Evolutionary conservation across 768 basidiomycete species (phyloP), one percentile per base, ranked within the genome.

Genomic region (Candolleomyces efflorescens): DNA sequence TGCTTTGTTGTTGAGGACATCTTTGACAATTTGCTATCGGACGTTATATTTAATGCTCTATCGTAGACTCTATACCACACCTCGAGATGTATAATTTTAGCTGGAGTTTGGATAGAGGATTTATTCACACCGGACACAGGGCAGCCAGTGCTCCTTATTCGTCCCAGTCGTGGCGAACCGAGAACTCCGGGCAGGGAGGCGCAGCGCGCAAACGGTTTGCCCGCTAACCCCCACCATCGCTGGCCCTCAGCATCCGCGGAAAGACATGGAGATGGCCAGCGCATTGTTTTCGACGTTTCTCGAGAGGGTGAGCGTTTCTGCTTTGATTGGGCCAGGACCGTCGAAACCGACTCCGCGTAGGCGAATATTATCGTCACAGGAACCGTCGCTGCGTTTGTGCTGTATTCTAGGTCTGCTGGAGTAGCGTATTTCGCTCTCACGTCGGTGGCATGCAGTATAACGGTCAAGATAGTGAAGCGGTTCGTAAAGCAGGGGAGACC

Each of bases 401-500:
- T 89, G 20, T 83, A 81, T 60, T 86, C 87, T 2, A 80, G 80
- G 53, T 90, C 87, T 3, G 78, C 79, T 39, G 87, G 80, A 9
- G 78, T 86, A 1, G 67, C 71, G 13, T 90, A 86, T 70, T 87
- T 89, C 63, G 71, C 74, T 12, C 72, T 67, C 7, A 87, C 87
- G 45, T 85, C 84, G 13, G 67, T 83, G 1, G 68, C 75, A 46
- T 89, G 87, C 67, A 71, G 76, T 15, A 49, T 82, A 22, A 76
- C 81, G 3, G 87, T 85, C 48, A 89, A 89, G 68, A 51, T 81
- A 3, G 63, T 85, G 53, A 92, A 92, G 66, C 72, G 61, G 17
- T 63, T 78, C 23, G 76, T 92, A 23, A 78, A 82, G 37, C 90
- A 92, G 65, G 80, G 82, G 22, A 81, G 90, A 39, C 90, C 73